Percentiles rank a stretch among this genome's conserved stretches.
Conservation (phyloP, 2,329 filamentous ascomycete species). For the Knufia fluminis region DNA sequence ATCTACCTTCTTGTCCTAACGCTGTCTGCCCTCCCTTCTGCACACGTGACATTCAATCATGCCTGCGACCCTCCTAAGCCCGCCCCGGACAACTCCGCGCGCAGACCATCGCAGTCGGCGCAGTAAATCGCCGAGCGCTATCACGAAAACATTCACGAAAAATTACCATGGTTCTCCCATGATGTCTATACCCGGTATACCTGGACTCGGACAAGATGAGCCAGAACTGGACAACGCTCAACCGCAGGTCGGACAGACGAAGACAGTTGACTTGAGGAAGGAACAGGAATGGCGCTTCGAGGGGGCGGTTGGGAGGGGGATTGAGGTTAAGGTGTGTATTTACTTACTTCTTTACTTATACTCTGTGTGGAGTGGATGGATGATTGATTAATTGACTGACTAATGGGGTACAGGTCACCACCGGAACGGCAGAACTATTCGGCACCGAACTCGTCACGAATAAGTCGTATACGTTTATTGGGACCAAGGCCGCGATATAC, state of each 20-base stretch:
- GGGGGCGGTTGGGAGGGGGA: constrained; percentile 47
- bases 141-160: neutral
- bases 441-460: constrained; percentile 83
- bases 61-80: neutral
- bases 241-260: constrained; percentile 25
- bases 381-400: no score
- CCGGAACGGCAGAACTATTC: constrained; percentile 84
- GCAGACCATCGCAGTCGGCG: no score
- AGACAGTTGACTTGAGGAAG: constrained; percentile 47
- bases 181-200: constrained; percentile 70
- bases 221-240: constrained; percentile 40
- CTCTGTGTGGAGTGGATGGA: no score
- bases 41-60: neutral
- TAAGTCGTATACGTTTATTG: constrained; percentile 70
- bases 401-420: constrained; percentile 47
- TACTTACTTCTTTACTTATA: no score
- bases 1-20: no score
- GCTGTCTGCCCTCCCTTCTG: no score
- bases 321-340: constrained; percentile 43
- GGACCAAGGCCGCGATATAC: constrained; percentile 76
- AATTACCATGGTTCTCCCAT: neutral
- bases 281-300: constrained; percentile 74
- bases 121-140: neutral
- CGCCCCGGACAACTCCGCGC: neutral
- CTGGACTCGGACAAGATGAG: constrained; percentile 61